Conservation (phyloP, 495 filamentous ascomycete genomes). For the Neurospora pannonica region DNA sequence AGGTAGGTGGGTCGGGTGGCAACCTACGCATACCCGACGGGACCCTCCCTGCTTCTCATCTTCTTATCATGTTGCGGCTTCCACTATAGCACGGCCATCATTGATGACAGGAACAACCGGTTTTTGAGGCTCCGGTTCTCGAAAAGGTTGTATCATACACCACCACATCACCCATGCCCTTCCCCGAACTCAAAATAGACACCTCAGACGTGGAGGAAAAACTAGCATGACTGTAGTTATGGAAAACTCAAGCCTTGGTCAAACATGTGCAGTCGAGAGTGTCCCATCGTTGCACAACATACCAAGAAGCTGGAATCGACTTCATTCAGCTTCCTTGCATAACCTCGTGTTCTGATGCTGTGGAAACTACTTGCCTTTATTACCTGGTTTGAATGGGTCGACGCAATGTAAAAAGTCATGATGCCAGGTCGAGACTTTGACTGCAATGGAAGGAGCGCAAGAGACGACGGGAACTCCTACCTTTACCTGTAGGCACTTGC, state of each 20-base stretch:
- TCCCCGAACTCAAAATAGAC: not conserved
- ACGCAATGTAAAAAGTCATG: not conserved
- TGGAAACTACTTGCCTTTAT: not conserved
- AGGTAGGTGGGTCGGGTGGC: too few relatives aligned
- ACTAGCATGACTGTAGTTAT: not conserved
- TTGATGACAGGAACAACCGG: not conserved
- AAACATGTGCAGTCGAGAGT: not conserved
- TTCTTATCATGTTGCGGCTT: not conserved
- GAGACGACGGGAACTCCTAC: not conserved
- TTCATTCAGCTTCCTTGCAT: not conserved
- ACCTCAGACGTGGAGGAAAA: not conserved
- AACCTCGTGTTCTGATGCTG: not conserved
- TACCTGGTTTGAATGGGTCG: not conserved
- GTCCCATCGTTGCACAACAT: not conserved
- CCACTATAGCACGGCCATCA: not conserved
- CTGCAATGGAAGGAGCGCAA: not conserved
- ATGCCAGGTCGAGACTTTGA: not conserved
- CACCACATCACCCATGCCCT: not conserved
- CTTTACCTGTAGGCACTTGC: not conserved
- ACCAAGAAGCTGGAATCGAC: not conserved
- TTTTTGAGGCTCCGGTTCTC: not conserved
- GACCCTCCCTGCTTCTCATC: not conserved
- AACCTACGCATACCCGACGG: too few relatives aligned
- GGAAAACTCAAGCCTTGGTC: not conserved
- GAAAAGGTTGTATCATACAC: not conserved